phyloP scores from a whole-genome alignment of 1,284 basidiomycete genomes.

The Volvariella surrecta region DNA sequence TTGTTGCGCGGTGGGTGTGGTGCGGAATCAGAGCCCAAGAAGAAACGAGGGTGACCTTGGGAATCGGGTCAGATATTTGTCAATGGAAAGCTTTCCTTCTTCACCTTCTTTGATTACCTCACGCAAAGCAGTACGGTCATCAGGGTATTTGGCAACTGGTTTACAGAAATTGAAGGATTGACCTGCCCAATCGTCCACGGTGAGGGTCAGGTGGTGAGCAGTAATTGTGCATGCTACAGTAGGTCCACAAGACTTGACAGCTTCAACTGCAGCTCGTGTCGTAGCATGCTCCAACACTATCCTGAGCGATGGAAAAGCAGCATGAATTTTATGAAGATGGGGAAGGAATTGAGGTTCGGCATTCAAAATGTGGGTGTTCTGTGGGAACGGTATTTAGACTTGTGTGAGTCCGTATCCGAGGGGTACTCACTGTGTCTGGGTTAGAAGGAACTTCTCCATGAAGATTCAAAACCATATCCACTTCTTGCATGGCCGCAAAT shows the following conservation, averaged over 20 bases:
- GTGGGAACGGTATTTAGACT: conserved; percentile 8
- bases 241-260: conserved; percentile 74
- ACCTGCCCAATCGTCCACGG: conserved; percentile 96
- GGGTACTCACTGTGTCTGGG: conserved; percentile 52
- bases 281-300: conserved; percentile 99
- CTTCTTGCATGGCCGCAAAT: conserved; percentile 92
- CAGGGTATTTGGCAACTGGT: conserved; percentile 94
- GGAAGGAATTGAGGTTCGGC: conserved; percentile 89
- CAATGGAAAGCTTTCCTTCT: conserved; percentile 5
- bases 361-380: conserved; percentile 93
- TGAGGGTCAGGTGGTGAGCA: conserved; percentile 91
- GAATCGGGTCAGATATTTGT: neutral
- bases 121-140: conserved; percentile 82
- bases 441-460: conserved; percentile 98
- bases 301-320: conserved; percentile 83
- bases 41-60: conserved; percentile 89
- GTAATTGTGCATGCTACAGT: conserved; percentile 98
- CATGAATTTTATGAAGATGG: conserved; percentile 80
- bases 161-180: conserved; percentile 98
- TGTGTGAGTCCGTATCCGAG: neutral
- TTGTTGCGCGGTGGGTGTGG: conserved; percentile 86
- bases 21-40: conserved; percentile 96
- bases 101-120: conserved; percentile 75
- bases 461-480: conserved; percentile 91
- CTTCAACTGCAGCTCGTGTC: conserved; percentile 89